Base-by-base conservation (phyloP, 805 yeast species). In the Spathaspora girioi region DNA sequence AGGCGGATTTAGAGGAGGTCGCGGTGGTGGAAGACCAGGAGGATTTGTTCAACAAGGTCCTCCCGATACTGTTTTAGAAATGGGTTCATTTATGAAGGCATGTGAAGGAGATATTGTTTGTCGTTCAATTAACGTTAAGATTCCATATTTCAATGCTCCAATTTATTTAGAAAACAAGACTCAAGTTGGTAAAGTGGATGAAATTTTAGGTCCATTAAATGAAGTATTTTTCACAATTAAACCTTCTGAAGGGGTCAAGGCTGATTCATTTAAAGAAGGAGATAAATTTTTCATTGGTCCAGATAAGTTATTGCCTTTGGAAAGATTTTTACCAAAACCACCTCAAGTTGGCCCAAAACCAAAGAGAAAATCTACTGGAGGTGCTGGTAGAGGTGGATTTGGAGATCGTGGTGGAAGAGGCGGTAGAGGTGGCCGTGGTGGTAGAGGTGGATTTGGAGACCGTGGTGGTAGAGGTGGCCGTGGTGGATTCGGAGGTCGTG, bases 121-220 rank as follows among this genome's bases (percentile, higher is more conserved):
- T 77, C 89, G 92, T 65, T 91, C 97, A 46, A 88, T 89, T 64
- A 94, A 94, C 70, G 84, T 90, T 52, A 93, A 93, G 77, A 79
- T 94, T 60, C 99, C 99, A 64, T 94, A 93, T 71, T 94, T 94
- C 82, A 94, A 94, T 75, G 99, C 99, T 26, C 99, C 99, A 68
- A 92, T 94, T 63, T 94, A 87, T 70, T 80, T 94, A 61, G 98
- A 94, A 70, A 93, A 94, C 80, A 94, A 94, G 73, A 87, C 96
- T 23, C 94, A 87, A 67, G 85, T 94, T 46, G 99, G 99, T 63
- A 94, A 94, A 71, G 96, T 94, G 53, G 99, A 94, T 69, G 99
- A 94, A 78, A 94, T 94, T 56, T 80, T 94, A 60, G 99, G 99
- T 48, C 98, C 99, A 46, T 75, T 94, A 68, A 94, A 94, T 68